A percentile compares a stretch with the other conserved stretches of the same genome.
Evolutionary conservation across 306 rosid species (phyloP).

Genomic region (Hippophae tibetana): DNA sequence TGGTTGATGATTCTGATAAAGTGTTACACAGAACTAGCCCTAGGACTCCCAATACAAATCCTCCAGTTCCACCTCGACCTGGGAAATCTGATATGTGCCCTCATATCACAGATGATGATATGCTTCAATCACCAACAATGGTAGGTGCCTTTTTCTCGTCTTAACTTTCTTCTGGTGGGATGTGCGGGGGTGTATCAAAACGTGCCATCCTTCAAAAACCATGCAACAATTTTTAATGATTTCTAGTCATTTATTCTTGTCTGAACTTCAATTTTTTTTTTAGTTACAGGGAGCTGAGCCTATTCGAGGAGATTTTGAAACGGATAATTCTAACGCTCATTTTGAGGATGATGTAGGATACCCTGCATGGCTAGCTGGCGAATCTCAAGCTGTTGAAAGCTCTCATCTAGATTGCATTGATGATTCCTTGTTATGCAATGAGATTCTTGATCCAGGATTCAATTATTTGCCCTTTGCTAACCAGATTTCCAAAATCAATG

Average conservation of each 20-base stretch:
- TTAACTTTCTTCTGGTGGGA: not conserved
- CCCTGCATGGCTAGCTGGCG: slow-evolving; percentile 58
- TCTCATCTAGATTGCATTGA: slow-evolving; percentile 30
- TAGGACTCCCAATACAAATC: slow-evolving; percentile 56
- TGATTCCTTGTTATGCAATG: slow-evolving; percentile 63
- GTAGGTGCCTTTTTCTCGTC: slow-evolving; percentile 27
- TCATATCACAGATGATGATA: slow-evolving; percentile 26
- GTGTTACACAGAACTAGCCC: slow-evolving; percentile 44
- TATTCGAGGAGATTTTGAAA: slow-evolving; percentile 17
- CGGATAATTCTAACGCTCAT: slow-evolving; percentile 15
- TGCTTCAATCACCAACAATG: slow-evolving; percentile 26
- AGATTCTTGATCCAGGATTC: slow-evolving; percentile 33
- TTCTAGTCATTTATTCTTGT: slow-evolving; percentile 4
- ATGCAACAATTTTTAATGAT: slow-evolving; percentile 2
- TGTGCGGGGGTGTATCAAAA: no score
- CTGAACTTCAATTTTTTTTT: slow-evolving; percentile 7
- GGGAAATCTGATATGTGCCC: slow-evolving; percentile 31
- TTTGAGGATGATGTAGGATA: slow-evolving; percentile 22
- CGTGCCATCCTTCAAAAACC: not conserved
- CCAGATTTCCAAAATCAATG: slow-evolving; percentile 9
- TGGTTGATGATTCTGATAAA: slow-evolving; percentile 35
- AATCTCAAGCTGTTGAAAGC: slow-evolving; percentile 51
- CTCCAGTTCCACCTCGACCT: slow-evolving; percentile 51
- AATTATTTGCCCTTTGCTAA: slow-evolving; percentile 16
- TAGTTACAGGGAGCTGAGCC: slow-evolving; percentile 38